phyloP scores from a whole-genome alignment of 2,329 filamentous ascomycete species.

The Aspergillus versicolor region DNA sequence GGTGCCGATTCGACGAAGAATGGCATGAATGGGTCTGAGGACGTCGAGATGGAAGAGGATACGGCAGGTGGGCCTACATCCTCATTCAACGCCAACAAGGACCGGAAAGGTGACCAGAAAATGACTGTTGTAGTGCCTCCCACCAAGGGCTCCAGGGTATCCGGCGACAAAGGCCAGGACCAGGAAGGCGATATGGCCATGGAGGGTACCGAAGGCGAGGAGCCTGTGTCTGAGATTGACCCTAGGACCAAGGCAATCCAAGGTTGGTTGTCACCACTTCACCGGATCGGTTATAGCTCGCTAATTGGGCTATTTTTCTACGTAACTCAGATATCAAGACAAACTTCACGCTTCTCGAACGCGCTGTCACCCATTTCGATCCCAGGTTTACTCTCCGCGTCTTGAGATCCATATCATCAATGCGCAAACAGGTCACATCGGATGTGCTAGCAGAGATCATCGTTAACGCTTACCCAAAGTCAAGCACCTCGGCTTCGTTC shows the following conservation, averaged over 20 bases:
- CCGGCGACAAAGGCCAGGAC: conserved; percentile 58
- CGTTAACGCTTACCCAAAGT: conserved; percentile 72
- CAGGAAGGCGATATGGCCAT: conserved; percentile 70
- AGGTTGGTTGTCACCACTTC: conserved; percentile 31
- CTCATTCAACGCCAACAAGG: conserved; percentile 60
- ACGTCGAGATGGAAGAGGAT: conserved; percentile 71
- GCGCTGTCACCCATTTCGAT: conserved; percentile 90
- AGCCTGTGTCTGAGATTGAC: conserved; percentile 44
- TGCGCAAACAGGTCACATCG: conserved; percentile 84
- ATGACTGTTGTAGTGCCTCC: conserved; percentile 80
- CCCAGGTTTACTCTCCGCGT: conserved; percentile 92
- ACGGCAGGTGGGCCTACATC: conserved; percentile 51
- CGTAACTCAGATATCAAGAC: conserved; percentile 76
- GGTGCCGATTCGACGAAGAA: conserved; percentile 70
- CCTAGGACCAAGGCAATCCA: conserved; percentile 52
- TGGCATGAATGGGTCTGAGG: conserved; percentile 63
- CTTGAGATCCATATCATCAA: conserved; percentile 89
- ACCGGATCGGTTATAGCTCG: background rate
- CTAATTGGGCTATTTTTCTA: conserved; percentile 9
- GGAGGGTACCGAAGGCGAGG: conserved; percentile 54
- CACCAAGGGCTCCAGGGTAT: conserved; percentile 63
- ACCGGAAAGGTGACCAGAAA: conserved; percentile 71
- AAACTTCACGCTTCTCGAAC: conserved; percentile 89
- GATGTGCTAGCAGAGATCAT: conserved; percentile 80
- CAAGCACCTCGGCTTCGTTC: conserved; percentile 65